Evolutionary conservation across 2,329 filamentous ascomycete genomes (phyloP).

Genomic region (Colletotrichum sansevieriae): DNA sequence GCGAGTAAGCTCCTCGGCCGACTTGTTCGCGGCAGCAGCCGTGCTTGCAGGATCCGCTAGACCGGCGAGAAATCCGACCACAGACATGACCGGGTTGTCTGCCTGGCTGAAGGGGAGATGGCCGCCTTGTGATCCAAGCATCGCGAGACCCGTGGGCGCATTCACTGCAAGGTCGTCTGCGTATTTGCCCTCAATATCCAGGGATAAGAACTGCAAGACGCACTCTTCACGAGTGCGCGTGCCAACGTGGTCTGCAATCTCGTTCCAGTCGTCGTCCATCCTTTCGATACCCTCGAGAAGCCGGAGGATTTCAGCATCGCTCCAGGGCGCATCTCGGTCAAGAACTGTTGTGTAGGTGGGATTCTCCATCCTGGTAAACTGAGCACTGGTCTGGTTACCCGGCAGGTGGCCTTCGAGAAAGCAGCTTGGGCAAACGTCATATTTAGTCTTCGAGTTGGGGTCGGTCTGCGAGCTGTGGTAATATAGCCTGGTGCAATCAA

Average conservation of each 20-base stretch:
- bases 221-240: conserved; percentile 95
- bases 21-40: conserved; percentile 89
- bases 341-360: conserved; percentile 82
- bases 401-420: conserved; percentile 88
- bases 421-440: conserved; percentile 92
- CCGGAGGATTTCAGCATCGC: conserved; percentile 88
- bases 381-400: conserved; percentile 79
- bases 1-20: conserved; percentile 86
- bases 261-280: conserved; percentile 96
- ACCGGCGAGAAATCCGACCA: conserved; percentile 92
- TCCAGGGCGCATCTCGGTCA: conserved; percentile 90
- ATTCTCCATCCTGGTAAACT: conserved; percentile 92
- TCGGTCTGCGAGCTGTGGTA: conserved; percentile 70
- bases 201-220: conserved; percentile 93
- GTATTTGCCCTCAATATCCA: conserved; percentile 98
- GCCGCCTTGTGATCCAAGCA: conserved; percentile 80
- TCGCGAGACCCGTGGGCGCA: conserved; percentile 69
- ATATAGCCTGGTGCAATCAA: conserved; percentile 82
- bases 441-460: conserved; percentile 76
- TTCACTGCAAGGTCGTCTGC: conserved; percentile 75
- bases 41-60: conserved; percentile 91
- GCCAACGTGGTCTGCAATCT: conserved; percentile 91
- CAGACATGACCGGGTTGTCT: conserved; percentile 97
- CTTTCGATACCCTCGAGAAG: conserved; percentile 91
- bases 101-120: conserved; percentile 86